A percentile compares a stretch with the other conserved stretches of the same genome.
These are phyloP conservation scores for Elaeis guineensis DNA, from an alignment of 176 grass and related monocot genomes.

Conservation along the genomic window DNA sequence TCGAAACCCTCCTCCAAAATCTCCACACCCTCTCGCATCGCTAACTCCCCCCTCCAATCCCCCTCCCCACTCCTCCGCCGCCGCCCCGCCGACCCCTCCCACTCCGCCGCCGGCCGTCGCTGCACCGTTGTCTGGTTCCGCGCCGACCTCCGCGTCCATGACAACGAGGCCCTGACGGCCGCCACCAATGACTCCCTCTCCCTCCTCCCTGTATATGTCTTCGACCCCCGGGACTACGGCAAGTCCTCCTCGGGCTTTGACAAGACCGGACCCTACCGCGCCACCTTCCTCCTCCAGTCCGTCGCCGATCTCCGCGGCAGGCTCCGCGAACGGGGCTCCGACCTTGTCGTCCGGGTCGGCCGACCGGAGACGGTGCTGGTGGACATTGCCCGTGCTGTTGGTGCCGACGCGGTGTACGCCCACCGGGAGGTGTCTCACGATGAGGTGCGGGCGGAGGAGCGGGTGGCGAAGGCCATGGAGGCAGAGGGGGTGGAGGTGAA, in stretches of 20 bases:
- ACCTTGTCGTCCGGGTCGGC: constrained; percentile 71
- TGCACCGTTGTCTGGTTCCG: constrained; percentile 82
- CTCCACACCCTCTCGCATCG: background rate
- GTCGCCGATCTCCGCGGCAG: constrained; percentile 63
- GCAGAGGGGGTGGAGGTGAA: constrained; percentile 85
- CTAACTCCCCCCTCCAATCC: constrained; percentile 7
- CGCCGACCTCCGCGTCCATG: constrained; percentile 70
- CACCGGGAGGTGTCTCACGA: constrained; percentile 84
- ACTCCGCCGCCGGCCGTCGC: constrained; percentile 44
- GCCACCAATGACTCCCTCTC: constrained; percentile 48
- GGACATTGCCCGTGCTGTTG: constrained; percentile 49
- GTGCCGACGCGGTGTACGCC: constrained; percentile 62
- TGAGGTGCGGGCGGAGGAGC: constrained; percentile 61
- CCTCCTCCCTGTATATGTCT: constrained; percentile 69
- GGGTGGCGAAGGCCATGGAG: constrained; percentile 63
- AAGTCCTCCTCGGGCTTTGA: constrained; percentile 63
- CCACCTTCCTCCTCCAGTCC: constrained; percentile 71
- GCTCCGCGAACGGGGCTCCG: constrained; percentile 59
- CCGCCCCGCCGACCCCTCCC: constrained; percentile 30
- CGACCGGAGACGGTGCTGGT: constrained; percentile 74
- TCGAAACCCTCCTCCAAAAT: constrained; percentile 9
- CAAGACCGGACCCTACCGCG: constrained; percentile 51
- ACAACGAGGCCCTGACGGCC: constrained; percentile 54
- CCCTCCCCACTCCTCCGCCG: constrained; percentile 24
- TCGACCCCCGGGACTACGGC: constrained; percentile 68